Evolutionary conservation across 805 yeast species (phyloP), one percentile per base, ranked within the genome.

Genomic region (Saccharomyces jurei): DNA sequence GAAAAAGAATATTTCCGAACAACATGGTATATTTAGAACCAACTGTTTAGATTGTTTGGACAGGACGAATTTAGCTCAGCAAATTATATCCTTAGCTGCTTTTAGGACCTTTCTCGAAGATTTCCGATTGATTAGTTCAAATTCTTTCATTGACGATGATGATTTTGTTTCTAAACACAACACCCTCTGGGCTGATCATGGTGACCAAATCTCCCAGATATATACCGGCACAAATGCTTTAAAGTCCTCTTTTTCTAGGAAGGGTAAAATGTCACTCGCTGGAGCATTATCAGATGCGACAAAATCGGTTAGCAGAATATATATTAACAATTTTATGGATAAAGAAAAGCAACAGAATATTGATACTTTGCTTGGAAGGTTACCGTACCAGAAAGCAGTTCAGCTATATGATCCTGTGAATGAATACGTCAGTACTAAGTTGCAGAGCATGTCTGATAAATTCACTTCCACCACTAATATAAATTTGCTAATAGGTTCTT

Each of bases 211-310:
- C 4, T 89, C 97, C 2, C 95, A 89, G 67, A 92, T 94, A 17
- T 94, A 94, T 71, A 92, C 99, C 0, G 98, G 99, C 29, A 94
- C 99, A 0, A 96, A 96, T 57, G 99, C 99, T 0, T 76, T 94
- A 58, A 94, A 94, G 70, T 88, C 97, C 0, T 89, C 97, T 3
- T 94, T 87, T 65, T 88, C 98, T 1, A 80, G 99, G 66, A 84
- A 88, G 29, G 99, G 99, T 26, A 92, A 91, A 64, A 90, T 91
- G 97, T 89, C 92, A 48, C 73, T 94, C 53, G 98, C 98, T 0
- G 97, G 98, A 36, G 97, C 97, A 0, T 71, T 94, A n/a, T 87
- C 96, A 0, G 99, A 94, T 72, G 97, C 95, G 3, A 90, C 98
- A 1, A 94, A 94, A 71, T 89, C 97, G 0, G 96, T 94, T 8